A percentile compares a stretch with the other conserved stretches of the same genome.
phyloP scores from a whole-genome alignment of 345 rosid genomes.

The Aurinia saxatilis region DNA sequence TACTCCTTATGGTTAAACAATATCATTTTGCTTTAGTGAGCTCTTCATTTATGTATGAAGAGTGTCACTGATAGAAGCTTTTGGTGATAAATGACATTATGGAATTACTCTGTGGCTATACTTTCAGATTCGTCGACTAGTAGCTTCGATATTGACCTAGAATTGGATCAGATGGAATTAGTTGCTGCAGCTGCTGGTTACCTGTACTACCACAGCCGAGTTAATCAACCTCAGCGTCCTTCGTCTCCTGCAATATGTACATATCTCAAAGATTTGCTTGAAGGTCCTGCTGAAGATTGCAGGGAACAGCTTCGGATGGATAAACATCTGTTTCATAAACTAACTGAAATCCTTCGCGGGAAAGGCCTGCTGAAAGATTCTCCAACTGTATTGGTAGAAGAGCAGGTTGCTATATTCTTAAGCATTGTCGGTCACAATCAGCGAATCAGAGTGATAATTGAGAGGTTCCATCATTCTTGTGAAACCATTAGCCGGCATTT shows the following conservation, averaged over 20 bases:
- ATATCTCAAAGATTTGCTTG: slow-evolving; percentile 48
- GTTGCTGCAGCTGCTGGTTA: slow-evolving; percentile 77
- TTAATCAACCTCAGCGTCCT: slow-evolving; percentile 35
- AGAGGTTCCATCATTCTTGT: slow-evolving; percentile 70
- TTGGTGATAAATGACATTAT: background rate
- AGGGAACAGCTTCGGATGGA: slow-evolving; percentile 78
- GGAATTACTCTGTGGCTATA: slow-evolving; percentile 8
- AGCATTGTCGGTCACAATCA: slow-evolving; percentile 69
- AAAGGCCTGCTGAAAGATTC: slow-evolving; percentile 62
- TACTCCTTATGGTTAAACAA: background rate
- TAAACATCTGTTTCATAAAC: slow-evolving; percentile 56
- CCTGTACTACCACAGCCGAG: slow-evolving; percentile 40
- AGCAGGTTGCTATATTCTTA: slow-evolving; percentile 70
- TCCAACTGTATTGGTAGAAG: slow-evolving; percentile 65
- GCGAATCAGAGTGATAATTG: slow-evolving; percentile 76
- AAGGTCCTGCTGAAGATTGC: slow-evolving; percentile 45
- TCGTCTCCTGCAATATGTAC: slow-evolving; percentile 34
- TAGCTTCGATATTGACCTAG: slow-evolving; percentile 54
- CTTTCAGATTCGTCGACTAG: slow-evolving; percentile 43
- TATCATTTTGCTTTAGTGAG: background rate
- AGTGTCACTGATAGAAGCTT: slow-evolving; percentile 3
- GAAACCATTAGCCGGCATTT: slow-evolving; percentile 85
- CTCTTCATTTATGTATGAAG: background rate
- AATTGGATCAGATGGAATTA: slow-evolving; percentile 80
- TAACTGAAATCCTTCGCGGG: slow-evolving; percentile 43